A percentile compares a stretch with the other conserved stretches of the same genome.
Evolutionary conservation across 148 eudicot species (phyloP).

Genomic region (Vaccinium darrowii): DNA sequence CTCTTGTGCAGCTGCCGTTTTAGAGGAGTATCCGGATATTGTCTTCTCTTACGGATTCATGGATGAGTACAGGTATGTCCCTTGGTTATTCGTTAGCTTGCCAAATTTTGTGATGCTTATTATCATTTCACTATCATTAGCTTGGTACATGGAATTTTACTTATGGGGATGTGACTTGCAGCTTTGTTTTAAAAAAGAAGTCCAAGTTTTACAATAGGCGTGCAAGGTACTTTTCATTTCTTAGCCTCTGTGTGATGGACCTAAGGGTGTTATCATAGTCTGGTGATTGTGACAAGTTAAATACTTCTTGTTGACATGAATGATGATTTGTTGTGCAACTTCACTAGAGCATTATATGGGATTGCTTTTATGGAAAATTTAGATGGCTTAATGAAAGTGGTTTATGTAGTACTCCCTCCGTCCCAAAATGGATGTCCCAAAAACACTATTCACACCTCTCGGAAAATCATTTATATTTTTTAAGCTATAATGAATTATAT

Average conservation of each 20-base stretch:
- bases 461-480: too few relatives aligned
- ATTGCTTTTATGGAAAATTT: background rate
- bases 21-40: constrained; percentile 73
- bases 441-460: too few relatives aligned
- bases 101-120: background rate
- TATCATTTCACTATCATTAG: background rate
- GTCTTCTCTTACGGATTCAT: constrained; percentile 75
- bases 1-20: constrained; percentile 59
- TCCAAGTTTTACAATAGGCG: constrained; percentile 76
- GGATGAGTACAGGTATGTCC: constrained; percentile 69
- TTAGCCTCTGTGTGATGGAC: background rate
- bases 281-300: background rate
- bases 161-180: constrained; percentile 35
- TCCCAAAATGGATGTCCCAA: too few relatives aligned
- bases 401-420: too few relatives aligned
- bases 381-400: too few relatives aligned
- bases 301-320: background rate
- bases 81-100: constrained; percentile 10
- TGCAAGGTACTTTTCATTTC: constrained; percentile 51
- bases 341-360: background rate
- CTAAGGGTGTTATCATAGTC: too few relatives aligned
- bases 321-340: background rate
- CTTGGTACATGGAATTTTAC: background rate
- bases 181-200: constrained; percentile 72
- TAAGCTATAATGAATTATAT: too few relatives aligned